Evolutionary conservation across 2,329 filamentous ascomycete species (phyloP).

Genomic region (Rutstroemia sp.): DNA sequence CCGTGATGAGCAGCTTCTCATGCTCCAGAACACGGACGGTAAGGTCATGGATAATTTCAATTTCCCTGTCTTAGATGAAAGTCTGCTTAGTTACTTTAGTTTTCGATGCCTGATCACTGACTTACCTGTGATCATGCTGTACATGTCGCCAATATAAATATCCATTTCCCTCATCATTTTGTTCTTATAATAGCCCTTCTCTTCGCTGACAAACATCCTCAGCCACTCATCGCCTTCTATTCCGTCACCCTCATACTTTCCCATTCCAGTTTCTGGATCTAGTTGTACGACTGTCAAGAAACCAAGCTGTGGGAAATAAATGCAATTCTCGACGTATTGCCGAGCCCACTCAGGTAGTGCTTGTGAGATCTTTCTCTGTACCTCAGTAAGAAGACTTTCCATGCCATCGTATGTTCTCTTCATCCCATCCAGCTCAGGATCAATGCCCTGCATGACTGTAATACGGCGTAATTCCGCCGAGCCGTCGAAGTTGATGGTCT

Average conservation of each 20-base stretch:
- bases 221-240: constrained; percentile 60
- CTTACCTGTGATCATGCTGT: constrained; percentile 71
- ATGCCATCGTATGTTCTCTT: constrained; percentile 75
- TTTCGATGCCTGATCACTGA: background rate
- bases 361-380: constrained; percentile 55
- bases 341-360: constrained; percentile 53
- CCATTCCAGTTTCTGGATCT: constrained; percentile 49
- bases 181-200: constrained; percentile 80
- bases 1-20: constrained; percentile 55
- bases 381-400: constrained; percentile 61
- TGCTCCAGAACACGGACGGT: constrained; percentile 63
- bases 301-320: constrained; percentile 86
- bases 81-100: background rate
- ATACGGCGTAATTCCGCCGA: constrained; percentile 62
- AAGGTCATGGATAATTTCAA: constrained; percentile 77
- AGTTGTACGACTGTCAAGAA: constrained; percentile 73
- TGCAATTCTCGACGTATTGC: constrained; percentile 59
- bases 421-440: constrained; percentile 66
- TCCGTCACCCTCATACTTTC: constrained; percentile 56
- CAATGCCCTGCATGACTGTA: constrained; percentile 64
- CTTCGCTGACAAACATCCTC: constrained; percentile 65
- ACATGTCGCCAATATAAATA: constrained; percentile 73
- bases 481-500: constrained; percentile 72
- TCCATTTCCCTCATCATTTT: constrained; percentile 74
- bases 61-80: constrained; percentile 61